These are phyloP conservation scores for Candida neerlandica DNA, from an alignment of 1,139 yeast genomes.

Conservation along the genomic window DNA sequence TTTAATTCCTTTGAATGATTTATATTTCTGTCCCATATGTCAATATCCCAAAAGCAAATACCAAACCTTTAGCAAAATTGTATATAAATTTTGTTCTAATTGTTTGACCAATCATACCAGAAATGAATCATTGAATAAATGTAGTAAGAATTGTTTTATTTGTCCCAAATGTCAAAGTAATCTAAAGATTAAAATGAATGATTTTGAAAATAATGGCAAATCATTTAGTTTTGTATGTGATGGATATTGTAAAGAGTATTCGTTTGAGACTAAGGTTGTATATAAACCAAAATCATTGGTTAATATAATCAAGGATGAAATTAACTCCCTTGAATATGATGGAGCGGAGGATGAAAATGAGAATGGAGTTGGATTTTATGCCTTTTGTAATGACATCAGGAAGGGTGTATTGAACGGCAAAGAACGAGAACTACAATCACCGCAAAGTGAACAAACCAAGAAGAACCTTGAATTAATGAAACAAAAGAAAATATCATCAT, in stretches of 20 bases:
- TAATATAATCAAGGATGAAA: slow-evolving; percentile 28
- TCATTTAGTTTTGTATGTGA: slow-evolving; percentile 36
- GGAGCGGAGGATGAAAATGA: slow-evolving; percentile 8
- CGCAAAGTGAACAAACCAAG: slow-evolving; percentile 6
- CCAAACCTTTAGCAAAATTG: slow-evolving; percentile 29
- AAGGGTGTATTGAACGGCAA: slow-evolving; percentile 10
- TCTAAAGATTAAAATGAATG: slow-evolving; percentile 28
- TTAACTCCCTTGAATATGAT: too few species aligned
- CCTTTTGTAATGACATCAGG: slow-evolving; percentile 14
- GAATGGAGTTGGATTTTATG: slow-evolving; percentile 12
- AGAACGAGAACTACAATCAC: not conserved
- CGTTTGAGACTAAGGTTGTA: slow-evolving; percentile 30
- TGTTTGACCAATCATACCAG: slow-evolving; percentile 39
- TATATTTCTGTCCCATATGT: slow-evolving; percentile 45
- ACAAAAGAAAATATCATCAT: slow-evolving; percentile 11
- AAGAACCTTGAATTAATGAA: slow-evolving; percentile 13
- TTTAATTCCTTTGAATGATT: slow-evolving; percentile 16
- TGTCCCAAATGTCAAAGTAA: slow-evolving; percentile 41
- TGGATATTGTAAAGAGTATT: slow-evolving; percentile 27
- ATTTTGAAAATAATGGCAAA: slow-evolving; percentile 33
- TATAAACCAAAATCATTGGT: slow-evolving; percentile 39
- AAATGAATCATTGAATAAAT: slow-evolving; percentile 23
- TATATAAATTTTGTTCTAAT: slow-evolving; percentile 37
- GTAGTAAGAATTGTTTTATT: slow-evolving; percentile 41
- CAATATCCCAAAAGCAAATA: slow-evolving; percentile 30